Evolutionary conservation across 495 filamentous ascomycete genomes (phyloP).

Genomic region (Xylaria acuta): DNA sequence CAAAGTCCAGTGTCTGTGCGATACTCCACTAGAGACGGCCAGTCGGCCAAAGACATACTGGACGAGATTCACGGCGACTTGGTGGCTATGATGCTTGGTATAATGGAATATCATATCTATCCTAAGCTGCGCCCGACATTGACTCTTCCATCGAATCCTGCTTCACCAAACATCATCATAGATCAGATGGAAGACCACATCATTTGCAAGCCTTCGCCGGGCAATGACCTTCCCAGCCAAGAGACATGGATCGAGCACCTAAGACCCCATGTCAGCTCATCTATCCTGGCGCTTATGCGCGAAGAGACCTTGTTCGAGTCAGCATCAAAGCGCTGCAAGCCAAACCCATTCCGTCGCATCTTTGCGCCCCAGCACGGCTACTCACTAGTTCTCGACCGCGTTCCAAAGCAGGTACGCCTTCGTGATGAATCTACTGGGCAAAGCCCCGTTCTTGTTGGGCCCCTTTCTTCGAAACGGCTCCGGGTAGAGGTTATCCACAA

Average conservation of each 20-base stretch:
- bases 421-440: slow-evolving; percentile 72
- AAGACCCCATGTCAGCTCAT: slow-evolving; percentile 64
- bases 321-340: slow-evolving; percentile 12
- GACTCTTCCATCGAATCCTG: not conserved
- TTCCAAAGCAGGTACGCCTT: slow-evolving; percentile 64
- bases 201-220: slow-evolving; percentile 75
- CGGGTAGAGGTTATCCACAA: slow-evolving; percentile 6
- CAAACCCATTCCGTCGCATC: slow-evolving; percentile 18
- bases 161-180: slow-evolving; percentile 62
- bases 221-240: slow-evolving; percentile 65
- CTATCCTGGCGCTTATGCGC: slow-evolving; percentile 65
- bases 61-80: slow-evolving; percentile 77
- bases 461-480: slow-evolving; percentile 58
- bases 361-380: slow-evolving; percentile 14
- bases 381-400: not conserved
- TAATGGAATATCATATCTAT: slow-evolving; percentile 45
- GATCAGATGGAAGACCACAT: slow-evolving; percentile 70
- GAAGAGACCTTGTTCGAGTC: slow-evolving; percentile 18
- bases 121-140: slow-evolving; percentile 58
- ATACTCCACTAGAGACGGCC: slow-evolving; percentile 75
- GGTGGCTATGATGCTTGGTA: slow-evolving; percentile 10
- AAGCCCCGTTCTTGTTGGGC: slow-evolving; percentile 68
- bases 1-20: slow-evolving; percentile 82
- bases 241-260: slow-evolving; percentile 53
- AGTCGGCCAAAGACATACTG: slow-evolving; percentile 79